These are phyloP conservation scores for Chalciporus chontae DNA, from an alignment of 768 basidiomycete species.

Conservation along the genomic window DNA sequence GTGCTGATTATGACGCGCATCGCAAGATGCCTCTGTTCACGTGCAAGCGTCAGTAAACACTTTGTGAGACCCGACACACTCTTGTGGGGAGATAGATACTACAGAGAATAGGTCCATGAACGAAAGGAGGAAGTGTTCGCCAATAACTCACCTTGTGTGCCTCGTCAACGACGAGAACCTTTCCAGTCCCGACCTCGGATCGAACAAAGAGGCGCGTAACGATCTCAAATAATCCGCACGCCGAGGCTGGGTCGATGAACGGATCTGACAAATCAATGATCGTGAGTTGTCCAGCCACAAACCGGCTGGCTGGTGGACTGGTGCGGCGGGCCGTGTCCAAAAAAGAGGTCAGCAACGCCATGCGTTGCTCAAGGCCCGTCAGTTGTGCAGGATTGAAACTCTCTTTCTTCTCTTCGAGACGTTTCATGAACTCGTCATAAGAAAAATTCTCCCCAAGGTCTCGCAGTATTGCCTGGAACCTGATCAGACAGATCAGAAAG, in stretches of 20 bases:
- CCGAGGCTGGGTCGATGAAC: constrained; percentile 63
- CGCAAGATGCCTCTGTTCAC: constrained; percentile 68
- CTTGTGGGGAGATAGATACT: constrained; percentile 57
- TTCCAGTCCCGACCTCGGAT: constrained; percentile 56
- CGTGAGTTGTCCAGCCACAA: constrained; percentile 55
- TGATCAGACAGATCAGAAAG: constrained; percentile 7
- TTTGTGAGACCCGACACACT: constrained; percentile 53
- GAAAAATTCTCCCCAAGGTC: constrained; percentile 59
- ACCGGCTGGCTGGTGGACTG: constrained; percentile 33
- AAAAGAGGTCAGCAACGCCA: constrained; percentile 59
- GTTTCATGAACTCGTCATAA: constrained; percentile 45
- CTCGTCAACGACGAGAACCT: constrained; percentile 70
- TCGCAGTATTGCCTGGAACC: constrained; percentile 52
- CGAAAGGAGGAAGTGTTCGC: neutral
- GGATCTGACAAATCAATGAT: constrained; percentile 73
- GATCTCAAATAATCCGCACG: constrained; percentile 71
- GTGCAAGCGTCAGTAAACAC: constrained; percentile 52
- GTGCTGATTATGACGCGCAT: constrained; percentile 75
- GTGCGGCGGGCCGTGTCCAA: constrained; percentile 31
- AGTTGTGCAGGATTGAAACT: constrained; percentile 57
- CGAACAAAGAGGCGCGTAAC: constrained; percentile 62
- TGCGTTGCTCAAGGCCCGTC: constrained; percentile 56
- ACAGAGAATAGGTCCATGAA: constrained; percentile 1
- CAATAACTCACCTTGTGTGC: constrained; percentile 59
- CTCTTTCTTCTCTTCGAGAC: constrained; percentile 43